Percentiles rank a stretch among this genome's conserved stretches.
These are phyloP conservation scores for Apophysomyces elegans DNA, from an alignment of 371 early-diverging fungal species.

Conservation along the genomic window DNA sequence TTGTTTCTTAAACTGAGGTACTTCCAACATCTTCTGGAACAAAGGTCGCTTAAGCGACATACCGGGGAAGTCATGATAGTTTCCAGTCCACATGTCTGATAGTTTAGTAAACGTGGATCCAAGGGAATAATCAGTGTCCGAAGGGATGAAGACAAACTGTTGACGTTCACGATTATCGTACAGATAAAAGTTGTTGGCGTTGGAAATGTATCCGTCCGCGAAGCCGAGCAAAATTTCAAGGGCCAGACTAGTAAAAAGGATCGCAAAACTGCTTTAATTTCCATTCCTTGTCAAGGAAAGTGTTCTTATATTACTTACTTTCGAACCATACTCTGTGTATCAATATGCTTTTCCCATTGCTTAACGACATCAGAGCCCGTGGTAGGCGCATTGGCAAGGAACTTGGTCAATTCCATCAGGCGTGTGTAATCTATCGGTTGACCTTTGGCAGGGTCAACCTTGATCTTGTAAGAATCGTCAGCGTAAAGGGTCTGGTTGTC, in stretches of 20 bases:
- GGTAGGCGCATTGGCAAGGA: slow-evolving; percentile 19
- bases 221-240: slow-evolving; percentile 33
- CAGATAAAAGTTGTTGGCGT: slow-evolving; percentile 34
- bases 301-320: slow-evolving; percentile 14
- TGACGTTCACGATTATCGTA: slow-evolving; percentile 20
- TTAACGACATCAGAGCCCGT: slow-evolving; percentile 15
- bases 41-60: slow-evolving; percentile 18
- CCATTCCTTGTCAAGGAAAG: too few relatives aligned
- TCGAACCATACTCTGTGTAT: slow-evolving; percentile 33
- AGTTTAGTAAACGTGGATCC: slow-evolving; percentile 13
- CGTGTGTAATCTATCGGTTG: slow-evolving; percentile 12
- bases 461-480: slow-evolving; percentile 22
- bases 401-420: slow-evolving; percentile 26
- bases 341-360: slow-evolving; percentile 28
- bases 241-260: slow-evolving; percentile 23
- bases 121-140: slow-evolving; percentile 6
- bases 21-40: slow-evolving; percentile 14
- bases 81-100: slow-evolving; percentile 19
- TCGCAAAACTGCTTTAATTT: neutral
- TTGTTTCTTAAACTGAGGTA: slow-evolving; percentile 22
- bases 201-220: slow-evolving; percentile 30
- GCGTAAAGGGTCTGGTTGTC: slow-evolving; percentile 24
- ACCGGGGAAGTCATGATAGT: slow-evolving; percentile 20
- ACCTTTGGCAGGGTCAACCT: slow-evolving; percentile 20
- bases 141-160: slow-evolving; percentile 15